Percentiles rank a stretch among this genome's conserved stretches.
Evolutionary conservation across 305 asterid species (phyloP).

Genomic region (Rubia occidens): DNA sequence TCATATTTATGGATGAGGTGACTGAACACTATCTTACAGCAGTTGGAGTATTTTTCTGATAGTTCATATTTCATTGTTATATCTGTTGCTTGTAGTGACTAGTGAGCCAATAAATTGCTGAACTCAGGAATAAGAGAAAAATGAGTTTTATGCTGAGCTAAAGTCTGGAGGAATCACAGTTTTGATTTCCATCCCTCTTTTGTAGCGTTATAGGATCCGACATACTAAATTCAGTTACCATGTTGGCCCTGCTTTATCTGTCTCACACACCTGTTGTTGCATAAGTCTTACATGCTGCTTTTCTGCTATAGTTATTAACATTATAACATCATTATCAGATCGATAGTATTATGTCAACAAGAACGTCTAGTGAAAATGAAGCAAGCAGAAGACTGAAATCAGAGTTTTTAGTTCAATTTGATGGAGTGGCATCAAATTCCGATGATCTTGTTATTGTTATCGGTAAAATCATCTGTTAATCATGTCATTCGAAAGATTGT

Average conservation of each 20-base stretch:
- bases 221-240: not conserved
- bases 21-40: not conserved
- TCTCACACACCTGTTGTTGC: not conserved
- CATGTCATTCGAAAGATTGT: not conserved
- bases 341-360: constrained; percentile 94
- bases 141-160: not conserved
- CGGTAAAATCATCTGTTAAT: constrained; percentile 40
- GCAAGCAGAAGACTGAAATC: constrained; percentile 97
- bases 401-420: constrained; percentile 91
- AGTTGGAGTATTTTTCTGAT: not conserved
- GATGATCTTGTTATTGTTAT: constrained; percentile 81
- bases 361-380: constrained; percentile 89
- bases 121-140: not conserved
- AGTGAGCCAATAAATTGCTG: not conserved
- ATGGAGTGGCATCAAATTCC: constrained; percentile 84
- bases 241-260: not conserved
- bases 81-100: not conserved
- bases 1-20: constrained; percentile 98
- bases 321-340: constrained; percentile 44
- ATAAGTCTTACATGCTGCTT: not conserved
- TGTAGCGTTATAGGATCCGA: no score
- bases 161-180: not conserved
- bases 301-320: not conserved
- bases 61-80: not conserved
- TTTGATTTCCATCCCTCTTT: not conserved